phyloP scores from a whole-genome alignment of 805 yeast genomes.

The Isabelozyma pseudorhagii region DNA sequence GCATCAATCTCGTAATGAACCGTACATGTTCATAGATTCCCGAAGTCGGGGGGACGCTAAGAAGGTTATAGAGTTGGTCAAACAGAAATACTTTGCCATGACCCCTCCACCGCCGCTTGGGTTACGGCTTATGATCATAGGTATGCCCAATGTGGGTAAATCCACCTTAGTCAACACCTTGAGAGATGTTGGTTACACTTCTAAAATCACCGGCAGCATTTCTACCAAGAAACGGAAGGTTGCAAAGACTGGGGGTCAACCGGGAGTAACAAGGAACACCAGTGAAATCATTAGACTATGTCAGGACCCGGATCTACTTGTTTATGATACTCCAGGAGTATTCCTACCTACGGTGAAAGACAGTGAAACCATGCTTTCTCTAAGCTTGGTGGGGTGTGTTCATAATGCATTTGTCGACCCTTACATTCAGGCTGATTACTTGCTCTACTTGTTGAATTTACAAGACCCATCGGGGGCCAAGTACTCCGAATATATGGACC shows the following conservation, averaged over 20 bases:
- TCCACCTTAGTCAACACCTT: slow-evolving; percentile 79
- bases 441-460: slow-evolving; percentile 69
- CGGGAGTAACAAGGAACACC: slow-evolving; percentile 84
- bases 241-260: slow-evolving; percentile 80
- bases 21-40: slow-evolving; percentile 53
- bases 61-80: slow-evolving; percentile 48
- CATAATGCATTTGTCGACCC: slow-evolving; percentile 73
- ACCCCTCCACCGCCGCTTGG: slow-evolving; percentile 83
- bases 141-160: slow-evolving; percentile 98
- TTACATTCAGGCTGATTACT: slow-evolving; percentile 78
- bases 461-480: slow-evolving; percentile 47
- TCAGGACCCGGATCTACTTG: slow-evolving; percentile 57
- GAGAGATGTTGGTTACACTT: slow-evolving; percentile 41
- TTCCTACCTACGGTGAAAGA: slow-evolving; percentile 70
- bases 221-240: slow-evolving; percentile 53
- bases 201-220: slow-evolving; percentile 17
- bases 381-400: slow-evolving; percentile 75
- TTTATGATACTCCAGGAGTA: slow-evolving; percentile 93
- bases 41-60: slow-evolving; percentile 48
- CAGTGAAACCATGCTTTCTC: slow-evolving; percentile 67
- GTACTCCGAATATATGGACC: slow-evolving; percentile 44
- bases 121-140: slow-evolving; percentile 68
- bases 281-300: slow-evolving; percentile 70
- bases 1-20: slow-evolving; percentile 28
- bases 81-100: slow-evolving; percentile 42